phyloP scores from a whole-genome alignment of 2,329 filamentous ascomycete species.

The Trichoderma harzianum region DNA sequence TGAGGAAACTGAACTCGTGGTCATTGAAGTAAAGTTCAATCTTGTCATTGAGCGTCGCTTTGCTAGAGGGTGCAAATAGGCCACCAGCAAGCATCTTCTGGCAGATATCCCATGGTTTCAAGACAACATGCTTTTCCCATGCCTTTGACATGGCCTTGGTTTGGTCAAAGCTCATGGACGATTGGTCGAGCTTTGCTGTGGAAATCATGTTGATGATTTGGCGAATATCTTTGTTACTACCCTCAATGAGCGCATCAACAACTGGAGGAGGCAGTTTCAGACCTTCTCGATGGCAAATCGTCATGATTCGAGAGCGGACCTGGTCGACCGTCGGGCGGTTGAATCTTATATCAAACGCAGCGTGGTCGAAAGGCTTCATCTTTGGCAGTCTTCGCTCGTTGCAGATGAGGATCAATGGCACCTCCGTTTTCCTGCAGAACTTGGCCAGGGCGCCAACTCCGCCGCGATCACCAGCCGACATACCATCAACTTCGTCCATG shows the following conservation, averaged over 20 bases:
- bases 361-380: slow-evolving; percentile 96
- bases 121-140: slow-evolving; percentile 95
- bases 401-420: slow-evolving; percentile 96
- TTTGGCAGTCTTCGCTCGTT: slow-evolving; percentile 91
- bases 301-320: slow-evolving; percentile 88
- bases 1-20: slow-evolving; percentile 93
- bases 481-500: slow-evolving; percentile 99
- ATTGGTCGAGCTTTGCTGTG: slow-evolving; percentile 84
- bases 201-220: slow-evolving; percentile 99
- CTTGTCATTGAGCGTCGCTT: slow-evolving; percentile 90
- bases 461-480: slow-evolving; percentile 95
- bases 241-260: slow-evolving; percentile 91
- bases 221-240: slow-evolving; percentile 90
- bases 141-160: slow-evolving; percentile 93
- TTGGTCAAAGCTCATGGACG: slow-evolving; percentile 75
- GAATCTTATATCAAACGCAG: slow-evolving; percentile 82
- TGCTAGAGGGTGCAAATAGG: slow-evolving; percentile 80
- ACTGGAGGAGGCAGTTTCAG: slow-evolving; percentile 80
- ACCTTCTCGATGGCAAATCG: slow-evolving; percentile 88
- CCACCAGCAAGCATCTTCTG: slow-evolving; percentile 86
- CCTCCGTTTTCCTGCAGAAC: slow-evolving; percentile 89
- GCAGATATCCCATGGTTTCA: slow-evolving; percentile 98
- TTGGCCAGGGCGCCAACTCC: slow-evolving; percentile 92
- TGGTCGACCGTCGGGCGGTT: slow-evolving; percentile 85
- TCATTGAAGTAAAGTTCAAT: slow-evolving; percentile 99